Percentiles rank a stretch among this genome's conserved stretches.
Conservation (phyloP, 257 asterid species). For the Datura wrightii region DNA sequence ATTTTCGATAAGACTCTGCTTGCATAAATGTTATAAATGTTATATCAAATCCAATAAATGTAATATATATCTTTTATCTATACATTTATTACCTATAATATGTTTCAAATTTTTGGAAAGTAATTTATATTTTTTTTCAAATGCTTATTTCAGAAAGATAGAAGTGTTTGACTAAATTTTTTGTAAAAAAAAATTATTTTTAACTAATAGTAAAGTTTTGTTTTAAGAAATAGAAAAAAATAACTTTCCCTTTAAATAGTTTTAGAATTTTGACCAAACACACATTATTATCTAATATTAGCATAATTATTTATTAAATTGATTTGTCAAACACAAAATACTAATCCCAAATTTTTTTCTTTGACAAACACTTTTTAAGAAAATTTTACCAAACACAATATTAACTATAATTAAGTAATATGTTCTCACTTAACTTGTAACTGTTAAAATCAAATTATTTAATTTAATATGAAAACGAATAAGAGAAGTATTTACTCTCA, state of each 20-base stretch:
- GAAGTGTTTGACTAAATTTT: no score
- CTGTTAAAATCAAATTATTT: no score
- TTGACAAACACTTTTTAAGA: no score
- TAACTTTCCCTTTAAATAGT: not conserved
- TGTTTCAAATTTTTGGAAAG: not conserved
- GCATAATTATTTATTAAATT: not conserved
- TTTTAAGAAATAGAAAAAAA: not conserved
- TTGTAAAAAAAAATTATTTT: not conserved
- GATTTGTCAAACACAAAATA: not conserved
- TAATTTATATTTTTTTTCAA: no score
- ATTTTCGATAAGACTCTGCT: not conserved
- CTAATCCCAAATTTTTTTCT: no score
- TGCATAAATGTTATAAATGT: not conserved
- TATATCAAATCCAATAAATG: not conserved
- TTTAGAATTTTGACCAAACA: not conserved
- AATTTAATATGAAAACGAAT: no score
- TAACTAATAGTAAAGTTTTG: not conserved
- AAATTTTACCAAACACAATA: not conserved
- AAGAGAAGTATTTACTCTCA: not conserved
- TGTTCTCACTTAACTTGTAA: not conserved
- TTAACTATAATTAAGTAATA: not conserved
- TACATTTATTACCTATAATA: no score
- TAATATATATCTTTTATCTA: no score
- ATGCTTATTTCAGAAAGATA: no score
- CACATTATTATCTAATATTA: not conserved